Conservation (phyloP, 2,329 filamentous ascomycete species). For the Nectriaceae sp. region DNA sequence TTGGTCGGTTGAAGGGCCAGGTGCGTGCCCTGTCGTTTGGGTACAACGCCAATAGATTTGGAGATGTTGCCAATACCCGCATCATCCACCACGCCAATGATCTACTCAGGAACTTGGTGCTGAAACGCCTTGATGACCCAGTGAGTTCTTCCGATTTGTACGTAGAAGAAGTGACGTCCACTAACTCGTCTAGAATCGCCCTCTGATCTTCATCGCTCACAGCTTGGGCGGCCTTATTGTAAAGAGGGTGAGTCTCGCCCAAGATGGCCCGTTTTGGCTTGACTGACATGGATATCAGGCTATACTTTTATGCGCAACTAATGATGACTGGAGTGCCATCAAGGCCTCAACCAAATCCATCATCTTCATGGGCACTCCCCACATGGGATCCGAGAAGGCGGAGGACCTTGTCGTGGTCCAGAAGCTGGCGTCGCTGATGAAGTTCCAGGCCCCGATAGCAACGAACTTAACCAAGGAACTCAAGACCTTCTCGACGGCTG, state of each 20-base stretch:
- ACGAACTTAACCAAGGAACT: conserved; percentile 23
- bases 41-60: conserved; percentile 22
- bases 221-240: conserved; percentile 21
- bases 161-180: neutral
- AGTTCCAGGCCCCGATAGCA: conserved; percentile 14
- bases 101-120: conserved; percentile 19
- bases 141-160: neutral
- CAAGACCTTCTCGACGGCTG: conserved; percentile 17
- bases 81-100: conserved; percentile 24
- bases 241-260: conserved; percentile 13
- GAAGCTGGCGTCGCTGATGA: conserved; percentile 19
- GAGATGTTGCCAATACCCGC: conserved; percentile 22
- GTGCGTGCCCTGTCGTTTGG: conserved; percentile 21
- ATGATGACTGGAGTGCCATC: conserved; percentile 18
- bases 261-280: conserved; percentile 14
- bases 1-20: conserved; percentile 11
- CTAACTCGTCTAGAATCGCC: conserved; percentile 12
- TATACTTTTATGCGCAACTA: conserved; percentile 19
- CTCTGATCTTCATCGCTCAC: conserved; percentile 21
- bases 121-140: conserved; percentile 19
- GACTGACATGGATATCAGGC: conserved; percentile 4
- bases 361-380: conserved; percentile 23
- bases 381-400: conserved; percentile 23
- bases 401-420: conserved; percentile 21
- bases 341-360: conserved; percentile 21